phyloP scores from a whole-genome alignment of 2,329 filamentous ascomycete species.

The Cladophialophora immunda region DNA sequence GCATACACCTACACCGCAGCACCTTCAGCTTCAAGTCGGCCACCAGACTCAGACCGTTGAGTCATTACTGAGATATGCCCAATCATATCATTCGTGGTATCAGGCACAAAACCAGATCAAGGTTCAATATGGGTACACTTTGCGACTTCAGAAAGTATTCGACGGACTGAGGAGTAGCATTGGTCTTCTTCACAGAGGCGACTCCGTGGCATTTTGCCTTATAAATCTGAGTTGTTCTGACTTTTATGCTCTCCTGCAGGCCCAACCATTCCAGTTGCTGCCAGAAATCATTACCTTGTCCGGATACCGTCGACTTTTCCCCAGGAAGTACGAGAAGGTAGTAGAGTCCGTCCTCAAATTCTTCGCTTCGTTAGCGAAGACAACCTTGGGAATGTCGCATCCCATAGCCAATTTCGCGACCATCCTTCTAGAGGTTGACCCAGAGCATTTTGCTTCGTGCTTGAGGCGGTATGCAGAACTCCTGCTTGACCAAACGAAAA shows the following conservation, averaged over 20 bases:
- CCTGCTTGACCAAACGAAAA: neutral
- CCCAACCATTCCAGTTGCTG: slow-evolving; percentile 10
- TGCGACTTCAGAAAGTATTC: neutral
- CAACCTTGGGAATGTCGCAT: neutral
- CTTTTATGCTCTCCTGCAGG: neutral
- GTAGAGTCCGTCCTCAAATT: neutral
- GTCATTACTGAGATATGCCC: neutral
- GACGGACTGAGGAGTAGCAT: accelerated
- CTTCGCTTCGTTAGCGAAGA: neutral
- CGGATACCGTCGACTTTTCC: accelerated
- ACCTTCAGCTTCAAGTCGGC: neutral
- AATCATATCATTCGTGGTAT: slow-evolving; percentile 14
- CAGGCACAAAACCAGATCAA: neutral
- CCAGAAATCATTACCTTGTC: neutral
- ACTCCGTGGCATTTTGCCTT: slow-evolving; percentile 1
- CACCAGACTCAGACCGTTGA: neutral
- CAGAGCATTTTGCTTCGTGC: neutral
- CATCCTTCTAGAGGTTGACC: neutral
- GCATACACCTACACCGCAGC: neutral
- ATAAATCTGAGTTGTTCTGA: slow-evolving; percentile 6
- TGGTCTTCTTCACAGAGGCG: neutral
- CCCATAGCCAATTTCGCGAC: slow-evolving; percentile 10
- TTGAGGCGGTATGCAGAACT: slow-evolving; percentile 1
- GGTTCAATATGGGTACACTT: neutral
- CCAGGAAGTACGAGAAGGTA: neutral